These are phyloP conservation scores for Alternaria metachromatica DNA, from an alignment of 2,329 filamentous ascomycete species.

Conservation along the genomic window DNA sequence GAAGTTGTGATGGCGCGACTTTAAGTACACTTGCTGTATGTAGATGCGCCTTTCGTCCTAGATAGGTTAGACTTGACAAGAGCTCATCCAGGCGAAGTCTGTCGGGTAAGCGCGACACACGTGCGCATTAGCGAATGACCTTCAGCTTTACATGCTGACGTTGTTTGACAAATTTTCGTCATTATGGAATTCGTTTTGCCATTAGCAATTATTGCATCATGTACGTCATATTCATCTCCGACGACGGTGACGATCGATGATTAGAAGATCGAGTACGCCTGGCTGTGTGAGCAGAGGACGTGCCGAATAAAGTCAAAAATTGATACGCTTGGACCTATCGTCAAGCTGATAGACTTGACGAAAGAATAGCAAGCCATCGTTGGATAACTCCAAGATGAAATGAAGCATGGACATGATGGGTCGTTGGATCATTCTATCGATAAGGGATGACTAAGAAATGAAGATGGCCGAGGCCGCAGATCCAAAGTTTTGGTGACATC, in stretches of 20 bases:
- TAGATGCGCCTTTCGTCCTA: not conserved
- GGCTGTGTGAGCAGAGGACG: not conserved
- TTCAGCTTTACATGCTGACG: not conserved
- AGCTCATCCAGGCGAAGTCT: not conserved
- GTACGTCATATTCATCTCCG: not conserved
- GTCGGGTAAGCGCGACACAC: not conserved
- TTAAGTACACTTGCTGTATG: not conserved
- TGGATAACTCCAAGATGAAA: not conserved
- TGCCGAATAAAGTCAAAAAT: not conserved
- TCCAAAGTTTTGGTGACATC: constrained; percentile 21
- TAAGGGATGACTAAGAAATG: not conserved
- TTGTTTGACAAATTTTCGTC: not conserved
- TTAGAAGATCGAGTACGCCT: not conserved
- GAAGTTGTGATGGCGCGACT: not conserved
- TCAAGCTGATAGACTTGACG: not conserved
- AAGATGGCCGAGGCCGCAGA: not conserved
- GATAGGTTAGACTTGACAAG: not conserved
- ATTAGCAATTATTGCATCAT: not conserved
- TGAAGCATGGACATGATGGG: not conserved
- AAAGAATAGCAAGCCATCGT: not conserved
- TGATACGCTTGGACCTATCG: accelerated
- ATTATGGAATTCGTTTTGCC: not conserved
- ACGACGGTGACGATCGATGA: not conserved
- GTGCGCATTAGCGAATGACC: not conserved
- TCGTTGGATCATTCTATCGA: not conserved